Evolutionary conservation across 345 rosid genomes (phyloP), one percentile per base, ranked within the genome.

Genomic region (Reutealis trisperma): DNA sequence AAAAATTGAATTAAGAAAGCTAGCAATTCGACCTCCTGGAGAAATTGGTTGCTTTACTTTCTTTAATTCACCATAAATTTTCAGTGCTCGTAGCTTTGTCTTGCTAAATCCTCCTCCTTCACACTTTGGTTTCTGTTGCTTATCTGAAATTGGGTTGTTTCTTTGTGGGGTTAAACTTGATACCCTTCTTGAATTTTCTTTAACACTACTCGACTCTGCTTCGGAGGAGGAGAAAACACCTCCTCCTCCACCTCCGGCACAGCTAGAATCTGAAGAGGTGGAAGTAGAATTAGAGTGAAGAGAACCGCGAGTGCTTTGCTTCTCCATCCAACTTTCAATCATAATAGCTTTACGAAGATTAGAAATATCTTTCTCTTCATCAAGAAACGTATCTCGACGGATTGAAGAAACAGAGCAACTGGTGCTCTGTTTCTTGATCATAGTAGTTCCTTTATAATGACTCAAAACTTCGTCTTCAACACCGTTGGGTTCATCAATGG

Each of bases 31-130:
- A 5, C 88, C 89, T 2, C 98, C 92, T 0, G 98, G 98, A 8
- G 97, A 94, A 30, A 87, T 77, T 44, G 96, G 98, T 67, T 94
- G 92, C 93, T 92, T 94, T 63, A 86, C 86, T 75, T 81, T 92
- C 88, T 90, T 90, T 25, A 89, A 52, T 78, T 91, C 93, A 1
- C 88, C 82, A 61, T 85, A 80, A 60, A 93, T 84, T 78, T 86
- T 91, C 77, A 86, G 32, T 0, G 89, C 92, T 79, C 83, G 76
- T 30, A 87, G 81, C 77, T 89, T 93, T 2, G 90, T 89, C 81
- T 82, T 90, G 3, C 82, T 51, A 54, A 90, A 86, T 19, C 90
- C 88, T 21, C 90, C 88, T 21, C 78, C 85, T 72, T 81, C 88
- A 41, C 78, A 60, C 57, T 78, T 75, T 2, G 64, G 44, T 67